Evolutionary conservation across 306 rosid species (phyloP).

Genomic region (Cercis canadensis): DNA sequence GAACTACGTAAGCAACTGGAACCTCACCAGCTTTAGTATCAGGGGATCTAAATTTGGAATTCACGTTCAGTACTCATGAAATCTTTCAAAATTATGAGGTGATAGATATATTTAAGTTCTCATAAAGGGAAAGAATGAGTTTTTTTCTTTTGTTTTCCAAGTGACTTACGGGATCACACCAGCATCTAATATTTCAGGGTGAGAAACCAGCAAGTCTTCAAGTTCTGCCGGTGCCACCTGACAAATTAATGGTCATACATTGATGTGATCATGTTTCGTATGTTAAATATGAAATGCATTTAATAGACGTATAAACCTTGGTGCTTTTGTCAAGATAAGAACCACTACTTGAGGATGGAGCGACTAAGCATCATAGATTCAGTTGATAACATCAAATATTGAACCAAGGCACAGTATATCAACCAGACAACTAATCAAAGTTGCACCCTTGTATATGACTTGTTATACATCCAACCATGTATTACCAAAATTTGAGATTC

Average conservation of each 20-base stretch:
- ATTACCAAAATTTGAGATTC: background rate
- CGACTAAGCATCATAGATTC: background rate
- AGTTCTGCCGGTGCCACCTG: slow-evolving; percentile 65
- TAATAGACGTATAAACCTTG: background rate
- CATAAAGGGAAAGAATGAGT: background rate
- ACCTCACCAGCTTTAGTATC: slow-evolving; percentile 65
- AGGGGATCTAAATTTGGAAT: slow-evolving; percentile 43
- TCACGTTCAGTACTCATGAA: background rate
- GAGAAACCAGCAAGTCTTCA: slow-evolving; percentile 56
- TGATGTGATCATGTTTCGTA: background rate
- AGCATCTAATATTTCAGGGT: slow-evolving; percentile 52
- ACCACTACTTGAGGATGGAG: background rate
- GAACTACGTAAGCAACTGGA: slow-evolving; percentile 61
- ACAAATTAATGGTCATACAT: background rate
- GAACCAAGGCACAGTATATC: background rate
- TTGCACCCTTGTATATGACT: too few species aligned
- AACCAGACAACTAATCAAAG: background rate
- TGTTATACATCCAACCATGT: background rate
- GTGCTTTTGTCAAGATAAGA: background rate
- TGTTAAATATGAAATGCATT: background rate
- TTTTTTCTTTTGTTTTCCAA: background rate
- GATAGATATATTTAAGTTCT: background rate
- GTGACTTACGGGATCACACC: slow-evolving; percentile 56
- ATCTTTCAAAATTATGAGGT: background rate
- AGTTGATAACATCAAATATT: background rate